A percentile compares a stretch with the other conserved stretches of the same genome.
phyloP scores from a whole-genome alignment of 192 early-diverging fungal genomes.

The Coemansia reversa region DNA sequence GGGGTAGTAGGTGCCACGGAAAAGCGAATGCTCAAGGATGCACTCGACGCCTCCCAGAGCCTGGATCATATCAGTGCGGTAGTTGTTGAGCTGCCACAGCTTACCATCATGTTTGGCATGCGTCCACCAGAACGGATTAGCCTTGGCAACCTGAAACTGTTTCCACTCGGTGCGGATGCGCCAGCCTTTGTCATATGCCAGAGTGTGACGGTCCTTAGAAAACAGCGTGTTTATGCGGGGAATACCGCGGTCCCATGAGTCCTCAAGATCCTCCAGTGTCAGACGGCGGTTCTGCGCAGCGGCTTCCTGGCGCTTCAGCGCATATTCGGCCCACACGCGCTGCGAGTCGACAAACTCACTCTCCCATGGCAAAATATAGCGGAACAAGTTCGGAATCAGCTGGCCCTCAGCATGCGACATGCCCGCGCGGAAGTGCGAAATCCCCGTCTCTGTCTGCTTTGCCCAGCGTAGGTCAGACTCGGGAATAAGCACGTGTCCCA shows the following conservation, averaged over 20 bases:
- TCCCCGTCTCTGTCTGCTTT: constrained; percentile 93
- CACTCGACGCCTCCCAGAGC: constrained; percentile 98
- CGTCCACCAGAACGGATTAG: constrained; percentile 98
- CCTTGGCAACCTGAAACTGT: constrained; percentile 93
- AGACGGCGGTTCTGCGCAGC: constrained; percentile 94
- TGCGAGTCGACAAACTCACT: constrained; percentile 99
- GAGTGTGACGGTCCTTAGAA: constrained; percentile 97
- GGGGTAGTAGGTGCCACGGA: constrained; percentile 97
- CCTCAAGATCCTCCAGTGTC: constrained; percentile 98
- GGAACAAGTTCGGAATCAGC: constrained; percentile 94
- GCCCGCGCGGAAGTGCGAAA: constrained; percentile 97
- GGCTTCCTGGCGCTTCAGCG: constrained; percentile 94
- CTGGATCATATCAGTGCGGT: constrained; percentile 99
- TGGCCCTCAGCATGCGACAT: constrained; percentile 98
- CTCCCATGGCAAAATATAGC: constrained; percentile 98
- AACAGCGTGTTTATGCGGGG: constrained; percentile 98
- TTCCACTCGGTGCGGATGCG: constrained; percentile 95
- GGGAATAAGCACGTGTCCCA: constrained; percentile 98
- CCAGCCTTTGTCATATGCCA: constrained; percentile 99
- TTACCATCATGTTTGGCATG: constrained; percentile 79
- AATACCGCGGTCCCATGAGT: constrained; percentile 98
- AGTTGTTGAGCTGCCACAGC: constrained; percentile 93
- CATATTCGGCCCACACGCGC: constrained; percentile 99
- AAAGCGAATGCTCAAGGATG: constrained; percentile 97
- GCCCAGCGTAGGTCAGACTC: constrained; percentile 96